Base-by-base conservation (phyloP, 148 eudicot genomes). In the Linanthus parryae region DNA sequence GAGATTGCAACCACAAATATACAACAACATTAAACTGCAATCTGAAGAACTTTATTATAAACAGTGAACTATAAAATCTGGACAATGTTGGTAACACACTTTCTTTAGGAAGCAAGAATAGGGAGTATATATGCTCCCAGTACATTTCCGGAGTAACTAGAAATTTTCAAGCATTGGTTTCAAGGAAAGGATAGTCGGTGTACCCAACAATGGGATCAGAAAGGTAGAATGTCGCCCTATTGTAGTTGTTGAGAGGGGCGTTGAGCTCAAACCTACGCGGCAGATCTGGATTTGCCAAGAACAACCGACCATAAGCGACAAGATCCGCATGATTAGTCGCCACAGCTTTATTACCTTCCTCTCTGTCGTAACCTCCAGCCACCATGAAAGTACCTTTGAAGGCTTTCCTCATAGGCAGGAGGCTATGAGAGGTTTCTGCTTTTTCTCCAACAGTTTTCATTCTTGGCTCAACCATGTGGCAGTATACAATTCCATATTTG, bases 361-460 rank as follows among this genome's bases (percentile, higher is more conserved):
- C 39, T 18, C 54, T 8, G 33, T 50, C 39, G 13, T 28, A 50
- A 18, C 54, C 54, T 15, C 54, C 54, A 0, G 54, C 54, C 3
- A 26, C 39, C 10, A 50, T 50, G 11, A 50, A 50, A 18, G 23
- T 50, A 20, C 25, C 25, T 13, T 31, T 50, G 33, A 50, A 50
- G 33, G 54, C 54, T 50, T 50, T 50, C n/a, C 39, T 50, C 54
- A 50, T 50, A 4, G 54, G 54, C 54, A 50, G 24, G 29, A 50
- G 20, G 20, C 23, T 50, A 26, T 50, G 25, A 50, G 54, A 39
- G 39, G 24, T 1, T 0, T 29, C 39, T 6, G 1, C 2, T 6
- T 50, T 50, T 30, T 50, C 54, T 30, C 54, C 54, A 0, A 50
- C 24, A 6, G 54, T 50, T 30, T 50, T 30, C 54, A 50, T 50